Percentiles rank a stretch among this genome's conserved stretches.
phyloP scores from a whole-genome alignment of 768 basidiomycete species.

The Suillus subaureus region DNA sequence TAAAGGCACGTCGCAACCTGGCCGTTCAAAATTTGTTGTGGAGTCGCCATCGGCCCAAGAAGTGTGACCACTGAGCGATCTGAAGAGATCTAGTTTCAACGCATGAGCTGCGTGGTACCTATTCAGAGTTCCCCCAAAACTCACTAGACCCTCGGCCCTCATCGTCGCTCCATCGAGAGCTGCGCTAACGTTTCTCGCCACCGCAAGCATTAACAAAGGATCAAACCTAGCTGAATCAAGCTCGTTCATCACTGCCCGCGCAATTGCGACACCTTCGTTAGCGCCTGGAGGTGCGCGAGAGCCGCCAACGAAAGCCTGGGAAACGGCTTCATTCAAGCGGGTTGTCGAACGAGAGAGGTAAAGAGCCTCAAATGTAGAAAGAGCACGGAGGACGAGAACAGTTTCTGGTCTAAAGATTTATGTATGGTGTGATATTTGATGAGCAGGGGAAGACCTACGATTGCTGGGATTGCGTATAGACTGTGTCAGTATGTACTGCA shows the following conservation, averaged over 20 bases:
- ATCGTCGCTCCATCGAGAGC: slow-evolving; percentile 70
- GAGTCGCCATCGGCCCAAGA: slow-evolving; percentile 74
- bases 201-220: slow-evolving; percentile 77
- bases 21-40: slow-evolving; percentile 78
- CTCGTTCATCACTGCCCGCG: slow-evolving; percentile 83
- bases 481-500: slow-evolving; percentile 92
- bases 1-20: slow-evolving; percentile 80
- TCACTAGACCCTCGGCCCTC: slow-evolving; percentile 69
- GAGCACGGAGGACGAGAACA: slow-evolving; percentile 78
- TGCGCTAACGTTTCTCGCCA: slow-evolving; percentile 72
- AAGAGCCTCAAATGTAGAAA: slow-evolving; percentile 83
- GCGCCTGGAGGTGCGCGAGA: slow-evolving; percentile 68
- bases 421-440: slow-evolving; percentile 3
- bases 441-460: slow-evolving; percentile 51
- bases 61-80: slow-evolving; percentile 81
- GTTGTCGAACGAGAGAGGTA: slow-evolving; percentile 85
- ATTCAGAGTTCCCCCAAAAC: slow-evolving; percentile 25
- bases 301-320: slow-evolving; percentile 74
- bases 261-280: slow-evolving; percentile 75
- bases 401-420: slow-evolving; percentile 77
- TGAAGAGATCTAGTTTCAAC: slow-evolving; percentile 54
- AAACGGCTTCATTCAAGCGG: slow-evolving; percentile 82
- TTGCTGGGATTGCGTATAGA: slow-evolving; percentile 83
- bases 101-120: slow-evolving; percentile 8
- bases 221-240: slow-evolving; percentile 93